Base-by-base conservation (phyloP, 495 filamentous ascomycete species). In the Aspergillus bridgeri region DNA sequence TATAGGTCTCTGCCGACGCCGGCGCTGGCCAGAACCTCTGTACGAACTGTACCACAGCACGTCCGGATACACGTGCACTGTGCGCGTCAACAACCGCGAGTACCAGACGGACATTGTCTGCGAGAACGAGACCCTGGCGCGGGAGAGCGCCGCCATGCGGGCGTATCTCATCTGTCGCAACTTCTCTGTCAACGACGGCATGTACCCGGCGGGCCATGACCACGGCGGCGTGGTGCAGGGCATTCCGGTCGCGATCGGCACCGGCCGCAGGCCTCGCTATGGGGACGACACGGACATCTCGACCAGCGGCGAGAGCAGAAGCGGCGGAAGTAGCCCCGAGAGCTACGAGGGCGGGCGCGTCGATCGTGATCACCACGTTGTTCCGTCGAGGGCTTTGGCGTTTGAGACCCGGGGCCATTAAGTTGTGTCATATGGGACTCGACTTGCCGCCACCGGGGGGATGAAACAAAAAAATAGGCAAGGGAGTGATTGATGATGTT, bases 131-230 rank as follows among this genome's bases (percentile, higher is more conserved):
- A 79, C 81, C 52, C 80, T 96, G 63, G 94, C 94, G 51, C 88
- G 90, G 66, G 92, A 98, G 75, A 92, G 91, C 67, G 94, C 94
- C 53, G 94, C 94, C 59, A 96, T 94, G 87, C 87, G 90, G 60
- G 94, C 94, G 58, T 98, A 96, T 75, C 89, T 96, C 79, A 93
- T 98, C 58, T 98, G 94, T 80, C 89, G 93, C 69, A 96, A 96
- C 77, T 97, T 98, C 78, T 97, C 93, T 59, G 87, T 96, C 70
- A 98, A 96, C 72, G 94, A 96, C 65, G 93, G 93, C 75, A 95
- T 92, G 91, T 86, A 83, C 59, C 85, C 85, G 5, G 80, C 83
- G 69, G 76, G 90, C 68, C 79, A 90, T 76, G 79, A 90, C 76
- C 81, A 85, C 46, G 78, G 79, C 27, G 90, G 89, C 22, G 86